These are phyloP conservation scores for Botrytis medusae DNA, from an alignment of 2,329 filamentous ascomycete species.

Conservation along the genomic window DNA sequence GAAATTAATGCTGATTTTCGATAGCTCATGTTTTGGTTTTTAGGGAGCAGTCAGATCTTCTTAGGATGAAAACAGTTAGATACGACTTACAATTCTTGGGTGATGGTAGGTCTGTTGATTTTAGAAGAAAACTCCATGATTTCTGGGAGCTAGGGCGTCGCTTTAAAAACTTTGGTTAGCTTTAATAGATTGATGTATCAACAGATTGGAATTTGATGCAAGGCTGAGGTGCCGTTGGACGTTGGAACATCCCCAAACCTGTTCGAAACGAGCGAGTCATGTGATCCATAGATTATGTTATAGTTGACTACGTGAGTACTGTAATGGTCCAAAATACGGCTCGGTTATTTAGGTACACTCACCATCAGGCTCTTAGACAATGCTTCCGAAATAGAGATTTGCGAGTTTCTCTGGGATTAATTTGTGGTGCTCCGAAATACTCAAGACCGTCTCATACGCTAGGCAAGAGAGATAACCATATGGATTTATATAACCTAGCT, in stretches of 20 bases:
- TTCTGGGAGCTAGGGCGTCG: background rate
- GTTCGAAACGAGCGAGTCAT: background rate
- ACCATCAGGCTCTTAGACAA: too few species aligned
- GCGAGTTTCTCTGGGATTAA: too few species aligned
- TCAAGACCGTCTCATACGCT: too few species aligned
- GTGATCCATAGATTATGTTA: background rate
- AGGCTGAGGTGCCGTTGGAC: background rate
- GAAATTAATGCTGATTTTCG: fast-evolving
- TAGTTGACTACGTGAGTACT: too few species aligned
- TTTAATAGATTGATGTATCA: too few species aligned
- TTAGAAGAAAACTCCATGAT: background rate
- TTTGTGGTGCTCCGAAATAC: too few species aligned
- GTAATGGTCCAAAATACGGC: too few species aligned
- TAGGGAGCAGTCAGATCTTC: background rate
- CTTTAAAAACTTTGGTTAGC: background rate
- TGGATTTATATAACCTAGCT: too few species aligned
- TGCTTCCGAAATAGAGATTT: too few species aligned
- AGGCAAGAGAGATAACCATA: too few species aligned
- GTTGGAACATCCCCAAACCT: background rate
- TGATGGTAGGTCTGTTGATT: background rate
- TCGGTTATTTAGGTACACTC: too few species aligned
- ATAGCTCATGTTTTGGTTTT: background rate
- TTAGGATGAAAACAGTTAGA: too few species aligned
- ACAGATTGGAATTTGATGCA: background rate
- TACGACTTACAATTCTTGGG: background rate